These are phyloP conservation scores for Chaetomium fimeti DNA, from an alignment of 495 filamentous ascomycete species.

Conservation along the genomic window DNA sequence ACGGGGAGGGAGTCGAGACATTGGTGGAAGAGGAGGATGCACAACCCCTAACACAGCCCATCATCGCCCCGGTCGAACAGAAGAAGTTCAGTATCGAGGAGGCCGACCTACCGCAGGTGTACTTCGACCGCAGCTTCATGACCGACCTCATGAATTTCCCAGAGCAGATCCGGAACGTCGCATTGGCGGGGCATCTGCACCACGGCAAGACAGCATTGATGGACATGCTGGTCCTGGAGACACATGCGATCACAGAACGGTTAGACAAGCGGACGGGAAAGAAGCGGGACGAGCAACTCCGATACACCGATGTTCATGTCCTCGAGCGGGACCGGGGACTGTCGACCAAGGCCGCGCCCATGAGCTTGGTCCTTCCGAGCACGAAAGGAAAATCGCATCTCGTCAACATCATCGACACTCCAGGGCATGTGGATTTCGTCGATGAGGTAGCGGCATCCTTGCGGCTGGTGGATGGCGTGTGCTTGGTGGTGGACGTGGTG, in stretches of 20 bases:
- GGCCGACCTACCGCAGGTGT: conserved; percentile 81
- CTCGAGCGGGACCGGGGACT: conserved; percentile 85
- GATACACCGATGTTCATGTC: conserved; percentile 90
- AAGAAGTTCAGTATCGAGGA: conserved; percentile 97
- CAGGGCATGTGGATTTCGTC: conserved; percentile 96
- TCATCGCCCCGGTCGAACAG: conserved; percentile 86
- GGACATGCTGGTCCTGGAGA: conserved; percentile 97
- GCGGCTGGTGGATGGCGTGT: conserved; percentile 85
- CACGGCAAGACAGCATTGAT: conserved; percentile 98
- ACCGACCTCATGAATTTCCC: conserved; percentile 94
- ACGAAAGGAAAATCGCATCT: conserved; percentile 95
- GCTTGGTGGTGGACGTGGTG: conserved; percentile 94
- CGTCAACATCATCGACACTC: conserved; percentile 92
- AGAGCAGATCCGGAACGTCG: conserved; percentile 89
- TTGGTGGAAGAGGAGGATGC: conserved; percentile 97
- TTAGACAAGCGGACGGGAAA: conserved; percentile 76
- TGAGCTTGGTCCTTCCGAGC: conserved; percentile 85
- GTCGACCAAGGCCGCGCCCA: conserved; percentile 91
- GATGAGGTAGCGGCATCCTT: conserved; percentile 90
- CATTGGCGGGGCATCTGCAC: conserved; percentile 87
- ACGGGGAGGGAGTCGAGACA: conserved; percentile 90
- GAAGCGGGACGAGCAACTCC: conserved; percentile 82
- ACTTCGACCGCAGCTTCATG: conserved; percentile 85
- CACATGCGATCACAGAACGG: conserved; percentile 77
- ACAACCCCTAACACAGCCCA: conserved; percentile 86